Conservation (phyloP, 164 flowering plant species). For the Umbellularia californica region DNA sequence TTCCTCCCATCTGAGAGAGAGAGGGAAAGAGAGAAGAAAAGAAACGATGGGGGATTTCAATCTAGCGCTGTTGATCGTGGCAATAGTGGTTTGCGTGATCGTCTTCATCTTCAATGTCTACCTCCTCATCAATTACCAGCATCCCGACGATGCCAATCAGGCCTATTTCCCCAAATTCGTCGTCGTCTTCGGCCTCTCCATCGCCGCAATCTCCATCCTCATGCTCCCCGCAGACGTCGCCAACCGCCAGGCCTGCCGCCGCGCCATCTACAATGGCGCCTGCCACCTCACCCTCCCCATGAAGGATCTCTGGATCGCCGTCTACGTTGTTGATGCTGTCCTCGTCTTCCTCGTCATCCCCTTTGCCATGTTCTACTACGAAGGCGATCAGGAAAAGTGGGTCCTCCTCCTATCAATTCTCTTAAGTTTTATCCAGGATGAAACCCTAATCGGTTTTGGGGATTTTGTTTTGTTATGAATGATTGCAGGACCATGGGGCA, state of each 20-base stretch:
- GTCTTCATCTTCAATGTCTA: conserved; percentile 88
- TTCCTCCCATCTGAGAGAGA: no score
- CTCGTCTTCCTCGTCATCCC: conserved; percentile 95
- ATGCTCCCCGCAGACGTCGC: conserved; percentile 99
- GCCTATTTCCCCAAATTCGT: conserved; percentile 97
- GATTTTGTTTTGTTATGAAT: background rate
- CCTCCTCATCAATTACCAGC: conserved; percentile 91
- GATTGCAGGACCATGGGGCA: conserved; percentile 52
- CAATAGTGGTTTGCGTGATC: conserved; percentile 71
- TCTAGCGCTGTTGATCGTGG: conserved; percentile 82
- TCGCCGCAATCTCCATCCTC: conserved; percentile 84
- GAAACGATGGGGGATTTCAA: conserved; percentile 91
- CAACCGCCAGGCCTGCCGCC: conserved; percentile 86
- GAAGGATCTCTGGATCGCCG: conserved; percentile 91
- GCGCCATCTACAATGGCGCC: conserved; percentile 92
- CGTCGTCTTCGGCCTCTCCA: conserved; percentile 83
- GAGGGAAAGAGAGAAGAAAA: background rate
- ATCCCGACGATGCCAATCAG: conserved; percentile 90
- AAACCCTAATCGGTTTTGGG: background rate
- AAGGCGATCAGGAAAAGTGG: conserved; percentile 97
- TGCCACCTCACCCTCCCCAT: conserved; percentile 90
- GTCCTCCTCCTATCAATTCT: conserved; percentile 11
- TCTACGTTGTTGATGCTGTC: conserved; percentile 79
- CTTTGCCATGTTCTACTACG: conserved; percentile 95
- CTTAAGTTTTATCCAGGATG: background rate